phyloP scores from a whole-genome alignment of 371 early-diverging fungal species.

The Entomophthora muscae region DNA sequence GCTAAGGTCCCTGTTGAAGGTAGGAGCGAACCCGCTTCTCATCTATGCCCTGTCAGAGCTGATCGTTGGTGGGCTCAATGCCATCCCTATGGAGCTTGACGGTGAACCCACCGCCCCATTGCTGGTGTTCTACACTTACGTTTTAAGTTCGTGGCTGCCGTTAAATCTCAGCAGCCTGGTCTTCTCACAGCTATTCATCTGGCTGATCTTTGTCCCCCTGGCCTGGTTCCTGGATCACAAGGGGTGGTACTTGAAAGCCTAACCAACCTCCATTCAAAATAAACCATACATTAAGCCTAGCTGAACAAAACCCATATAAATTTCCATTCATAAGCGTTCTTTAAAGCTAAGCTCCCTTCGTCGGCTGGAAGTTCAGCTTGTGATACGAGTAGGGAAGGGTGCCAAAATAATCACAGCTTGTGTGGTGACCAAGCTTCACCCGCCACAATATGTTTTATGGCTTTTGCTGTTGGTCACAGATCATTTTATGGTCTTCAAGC shows the following conservation, averaged over 20 bases:
- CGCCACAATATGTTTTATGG: too few relatives aligned
- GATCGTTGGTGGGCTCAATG: slow-evolving; percentile 8
- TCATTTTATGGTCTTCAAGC: too few relatives aligned
- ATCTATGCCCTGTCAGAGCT: slow-evolving; percentile 9
- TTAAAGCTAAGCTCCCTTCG: too few relatives aligned
- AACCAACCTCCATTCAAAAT: not conserved
- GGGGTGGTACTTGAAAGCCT: not conserved
- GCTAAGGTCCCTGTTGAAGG: slow-evolving; percentile 13
- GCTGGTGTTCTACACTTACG: not conserved
- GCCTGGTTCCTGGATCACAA: slow-evolving; percentile 6
- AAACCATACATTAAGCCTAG: too few relatives aligned
- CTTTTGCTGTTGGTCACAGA: too few relatives aligned
- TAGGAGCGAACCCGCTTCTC: slow-evolving; percentile 11
- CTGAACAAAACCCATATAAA: too few relatives aligned
- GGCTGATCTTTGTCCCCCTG: not conserved
- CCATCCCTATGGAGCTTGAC: not conserved
- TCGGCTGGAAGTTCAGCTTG: too few relatives aligned
- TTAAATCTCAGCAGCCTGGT: not conserved
- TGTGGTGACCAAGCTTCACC: too few relatives aligned
- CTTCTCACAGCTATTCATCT: not conserved
- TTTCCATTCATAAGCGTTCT: too few relatives aligned
- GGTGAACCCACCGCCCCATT: not conserved
- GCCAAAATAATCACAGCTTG: too few relatives aligned
- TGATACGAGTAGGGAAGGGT: too few relatives aligned
- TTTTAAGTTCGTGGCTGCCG: not conserved